phyloP scores from a whole-genome alignment of 1,284 basidiomycete genomes.

The Neonothopanus nambi region DNA sequence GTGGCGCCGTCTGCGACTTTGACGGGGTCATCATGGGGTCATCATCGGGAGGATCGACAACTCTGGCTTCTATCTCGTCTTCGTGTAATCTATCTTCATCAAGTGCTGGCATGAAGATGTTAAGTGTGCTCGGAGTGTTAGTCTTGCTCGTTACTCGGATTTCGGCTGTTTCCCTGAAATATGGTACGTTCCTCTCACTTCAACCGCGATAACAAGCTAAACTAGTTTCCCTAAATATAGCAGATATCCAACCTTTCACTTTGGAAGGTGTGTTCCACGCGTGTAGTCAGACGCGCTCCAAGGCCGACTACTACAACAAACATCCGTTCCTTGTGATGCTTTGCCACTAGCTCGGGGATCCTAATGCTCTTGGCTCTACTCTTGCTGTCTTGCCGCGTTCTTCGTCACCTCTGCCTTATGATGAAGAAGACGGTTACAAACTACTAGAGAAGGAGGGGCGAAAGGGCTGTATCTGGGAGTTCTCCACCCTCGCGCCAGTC shows the following conservation, averaged over 20 bases:
- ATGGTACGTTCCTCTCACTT: constrained; percentile 42
- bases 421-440: constrained; percentile 23
- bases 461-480: constrained; percentile 17
- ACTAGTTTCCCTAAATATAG: background rate
- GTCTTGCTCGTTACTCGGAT: no score
- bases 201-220: background rate
- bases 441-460: constrained; percentile 17
- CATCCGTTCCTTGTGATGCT: constrained; percentile 71
- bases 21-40: no score
- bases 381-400: constrained; percentile 44
- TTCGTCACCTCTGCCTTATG: constrained; percentile 36
- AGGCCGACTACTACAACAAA: constrained; percentile 66
- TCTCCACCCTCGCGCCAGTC: constrained; percentile 8
- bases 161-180: constrained; percentile 54
- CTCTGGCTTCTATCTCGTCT: no score
- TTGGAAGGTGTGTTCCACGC: constrained; percentile 72
- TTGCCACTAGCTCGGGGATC: constrained; percentile 48
- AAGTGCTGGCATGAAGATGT: no score
- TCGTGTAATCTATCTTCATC: no score
- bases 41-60: no score
- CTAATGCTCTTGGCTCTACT: constrained; percentile 27
- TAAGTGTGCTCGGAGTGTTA: no score
- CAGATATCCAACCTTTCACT: constrained; percentile 70
- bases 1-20: no score
- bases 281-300: constrained; percentile 59